Percentiles rank a stretch among this genome's conserved stretches.
Conservation (phyloP, 768 basidiomycete species). For the Dioszegia aurantiaca region DNA sequence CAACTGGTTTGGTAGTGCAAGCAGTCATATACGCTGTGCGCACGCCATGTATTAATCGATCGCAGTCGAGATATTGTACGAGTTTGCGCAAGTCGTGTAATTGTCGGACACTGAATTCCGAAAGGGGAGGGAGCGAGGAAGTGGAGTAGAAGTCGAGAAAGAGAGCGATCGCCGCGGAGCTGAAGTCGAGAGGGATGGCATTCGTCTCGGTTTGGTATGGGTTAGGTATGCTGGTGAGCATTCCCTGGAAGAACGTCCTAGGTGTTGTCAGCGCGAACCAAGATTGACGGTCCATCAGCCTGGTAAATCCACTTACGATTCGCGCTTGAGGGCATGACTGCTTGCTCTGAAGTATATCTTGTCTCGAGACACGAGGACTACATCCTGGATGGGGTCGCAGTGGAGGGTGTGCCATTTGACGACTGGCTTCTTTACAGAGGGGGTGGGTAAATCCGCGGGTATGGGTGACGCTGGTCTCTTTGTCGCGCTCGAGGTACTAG, state of each 20-base stretch:
- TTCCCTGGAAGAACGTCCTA: background rate
- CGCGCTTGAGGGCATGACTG: background rate
- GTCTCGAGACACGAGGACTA: background rate
- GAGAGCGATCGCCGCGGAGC: background rate
- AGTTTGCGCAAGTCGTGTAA: background rate
- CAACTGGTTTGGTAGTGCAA: background rate
- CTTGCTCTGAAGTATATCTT: background rate
- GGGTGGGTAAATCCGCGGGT: too few species aligned
- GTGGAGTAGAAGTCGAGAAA: background rate
- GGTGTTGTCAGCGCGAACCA: background rate
- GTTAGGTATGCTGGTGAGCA: background rate
- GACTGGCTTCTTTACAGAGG: too few species aligned
- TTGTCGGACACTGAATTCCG: background rate
- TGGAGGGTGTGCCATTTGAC: background rate
- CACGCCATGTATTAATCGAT: background rate
- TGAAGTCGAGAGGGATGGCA: background rate
- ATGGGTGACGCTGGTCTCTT: too few species aligned
- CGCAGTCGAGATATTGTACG: background rate
- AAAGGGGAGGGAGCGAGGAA: background rate
- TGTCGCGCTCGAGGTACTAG: too few species aligned
- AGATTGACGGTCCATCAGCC: background rate
- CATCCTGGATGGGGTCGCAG: background rate
- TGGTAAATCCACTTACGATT: constrained; percentile 3
- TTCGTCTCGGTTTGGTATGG: background rate
- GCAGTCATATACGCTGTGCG: background rate